Evolutionary conservation across 2,329 filamentous ascomycete species (phyloP).

Genomic region (Plectosphaerella cucumerina): DNA sequence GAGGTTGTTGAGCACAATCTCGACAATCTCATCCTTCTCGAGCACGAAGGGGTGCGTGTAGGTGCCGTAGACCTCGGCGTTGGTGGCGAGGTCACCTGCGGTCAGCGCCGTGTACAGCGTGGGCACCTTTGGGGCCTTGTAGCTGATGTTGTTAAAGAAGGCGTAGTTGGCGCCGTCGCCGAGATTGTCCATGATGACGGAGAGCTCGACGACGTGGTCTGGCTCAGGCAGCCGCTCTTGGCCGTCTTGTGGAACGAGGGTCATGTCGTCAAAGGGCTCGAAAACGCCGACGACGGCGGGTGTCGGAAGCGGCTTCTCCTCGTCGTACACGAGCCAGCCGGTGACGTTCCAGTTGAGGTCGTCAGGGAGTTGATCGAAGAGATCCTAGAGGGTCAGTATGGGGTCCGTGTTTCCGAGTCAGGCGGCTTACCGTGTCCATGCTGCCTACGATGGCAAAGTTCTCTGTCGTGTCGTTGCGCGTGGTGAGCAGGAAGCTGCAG

Average conservation of each 20-base stretch:
- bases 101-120: slow-evolving; percentile 73
- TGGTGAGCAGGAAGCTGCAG: slow-evolving; percentile 58
- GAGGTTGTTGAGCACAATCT: slow-evolving; percentile 73
- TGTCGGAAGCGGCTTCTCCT: slow-evolving; percentile 36
- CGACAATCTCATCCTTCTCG: slow-evolving; percentile 61
- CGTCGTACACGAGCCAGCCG: slow-evolving; percentile 59
- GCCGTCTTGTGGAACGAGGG: slow-evolving; percentile 65
- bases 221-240: slow-evolving; percentile 56
- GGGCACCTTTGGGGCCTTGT: slow-evolving; percentile 70
- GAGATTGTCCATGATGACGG: slow-evolving; percentile 57
- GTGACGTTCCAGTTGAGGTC: slow-evolving; percentile 66
- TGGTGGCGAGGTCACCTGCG: slow-evolving; percentile 51
- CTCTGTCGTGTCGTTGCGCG: slow-evolving; percentile 52
- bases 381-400: slow-evolving; percentile 31
- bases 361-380: slow-evolving; percentile 66
- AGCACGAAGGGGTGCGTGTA: slow-evolving; percentile 66
- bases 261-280: slow-evolving; percentile 69
- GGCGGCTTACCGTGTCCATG: slow-evolving; percentile 58
- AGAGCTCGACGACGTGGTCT: slow-evolving; percentile 58
- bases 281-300: slow-evolving; percentile 57
- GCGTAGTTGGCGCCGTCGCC: slow-evolving; percentile 57
- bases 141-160: slow-evolving; percentile 76
- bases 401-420: slow-evolving; percentile 3
- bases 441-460: slow-evolving; percentile 67
- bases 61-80: slow-evolving; percentile 61